These are phyloP conservation scores for Pseudopediastrum boryanum DNA, from an alignment of 139 green algal genomes.

Conservation along the genomic window DNA sequence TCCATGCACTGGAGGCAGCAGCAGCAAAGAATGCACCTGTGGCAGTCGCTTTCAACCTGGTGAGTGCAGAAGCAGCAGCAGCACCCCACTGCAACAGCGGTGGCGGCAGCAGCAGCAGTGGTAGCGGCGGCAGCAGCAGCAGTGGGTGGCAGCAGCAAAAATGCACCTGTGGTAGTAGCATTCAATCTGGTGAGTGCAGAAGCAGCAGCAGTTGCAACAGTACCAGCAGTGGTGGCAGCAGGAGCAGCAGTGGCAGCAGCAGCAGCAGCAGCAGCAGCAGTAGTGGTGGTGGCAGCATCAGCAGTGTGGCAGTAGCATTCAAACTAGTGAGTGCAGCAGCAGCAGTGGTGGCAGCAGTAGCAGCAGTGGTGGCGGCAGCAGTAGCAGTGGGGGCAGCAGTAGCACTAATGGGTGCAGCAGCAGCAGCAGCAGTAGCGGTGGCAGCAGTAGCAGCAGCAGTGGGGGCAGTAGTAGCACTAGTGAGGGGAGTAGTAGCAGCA, in stretches of 20 bases:
- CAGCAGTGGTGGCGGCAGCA: background rate
- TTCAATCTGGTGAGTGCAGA: too few species aligned
- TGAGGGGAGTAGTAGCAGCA: background rate
- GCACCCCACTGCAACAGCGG: too few species aligned
- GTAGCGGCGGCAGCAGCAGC: background rate
- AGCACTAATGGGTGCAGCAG: background rate
- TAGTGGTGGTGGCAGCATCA: background rate
- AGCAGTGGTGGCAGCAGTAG: too few species aligned
- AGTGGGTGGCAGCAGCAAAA: background rate
- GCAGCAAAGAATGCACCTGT: slow-evolving; percentile 47
- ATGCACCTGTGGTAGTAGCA: background rate
- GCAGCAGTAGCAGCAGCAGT: too few species aligned
- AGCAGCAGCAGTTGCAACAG: too few species aligned
- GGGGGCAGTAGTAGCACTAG: too few species aligned
- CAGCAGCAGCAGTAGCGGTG: background rate
- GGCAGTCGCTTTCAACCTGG: slow-evolving; percentile 87
- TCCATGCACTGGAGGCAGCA: slow-evolving; percentile 82
- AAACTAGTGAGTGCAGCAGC: too few species aligned
- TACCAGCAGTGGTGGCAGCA: background rate
- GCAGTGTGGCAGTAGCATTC: background rate
- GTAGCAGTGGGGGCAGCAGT: background rate
- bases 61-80: slow-evolving; percentile 37
- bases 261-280: background rate
- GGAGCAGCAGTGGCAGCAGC: background rate
- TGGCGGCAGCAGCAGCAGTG: background rate